Evolutionary conservation across 129 eudicot species (phyloP).

Genomic region (Dittrichia graveolens): DNA sequence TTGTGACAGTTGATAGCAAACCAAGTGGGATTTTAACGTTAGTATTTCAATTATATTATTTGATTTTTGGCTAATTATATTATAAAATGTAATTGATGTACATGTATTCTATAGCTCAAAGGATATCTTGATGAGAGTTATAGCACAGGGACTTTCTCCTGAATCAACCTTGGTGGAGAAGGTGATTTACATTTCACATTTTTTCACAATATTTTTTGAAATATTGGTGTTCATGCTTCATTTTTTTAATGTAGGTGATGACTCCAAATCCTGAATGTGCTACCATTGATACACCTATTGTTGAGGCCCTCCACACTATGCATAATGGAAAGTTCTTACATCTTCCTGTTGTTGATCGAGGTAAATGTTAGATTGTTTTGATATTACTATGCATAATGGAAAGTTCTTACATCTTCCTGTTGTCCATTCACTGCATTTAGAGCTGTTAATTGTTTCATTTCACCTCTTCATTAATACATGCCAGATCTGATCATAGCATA

Average conservation of each 20-base stretch:
- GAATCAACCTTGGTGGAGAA: constrained; percentile 88
- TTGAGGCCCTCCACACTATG: constrained; percentile 97
- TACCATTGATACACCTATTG: constrained; percentile 80
- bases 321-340: constrained; percentile 92
- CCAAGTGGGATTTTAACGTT: constrained; percentile 92
- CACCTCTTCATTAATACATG: not conserved
- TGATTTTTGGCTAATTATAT: constrained; percentile 13
- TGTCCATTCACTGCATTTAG: constrained; percentile 27
- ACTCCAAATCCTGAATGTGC: constrained; percentile 98
- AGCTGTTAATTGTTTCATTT: not conserved
- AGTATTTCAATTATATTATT: constrained; percentile 31
- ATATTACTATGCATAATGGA: constrained; percentile 94
- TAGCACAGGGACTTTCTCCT: constrained; percentile 74
- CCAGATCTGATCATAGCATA: constrained; percentile 7
- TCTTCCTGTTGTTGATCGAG: constrained; percentile 94
- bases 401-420: constrained; percentile 95
- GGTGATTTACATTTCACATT: constrained; percentile 37
- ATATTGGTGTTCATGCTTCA: not conserved
- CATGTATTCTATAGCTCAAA: constrained; percentile 53
- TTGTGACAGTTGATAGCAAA: constrained; percentile 78
- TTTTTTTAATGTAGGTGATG: constrained; percentile 67
- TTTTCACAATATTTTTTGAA: not conserved
- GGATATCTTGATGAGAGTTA: constrained; percentile 89
- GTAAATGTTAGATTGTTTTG: constrained; percentile 38
- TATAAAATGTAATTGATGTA: constrained; percentile 5